Conservation (phyloP, 768 basidiomycete species). For the Tylopilus intermedius region DNA sequence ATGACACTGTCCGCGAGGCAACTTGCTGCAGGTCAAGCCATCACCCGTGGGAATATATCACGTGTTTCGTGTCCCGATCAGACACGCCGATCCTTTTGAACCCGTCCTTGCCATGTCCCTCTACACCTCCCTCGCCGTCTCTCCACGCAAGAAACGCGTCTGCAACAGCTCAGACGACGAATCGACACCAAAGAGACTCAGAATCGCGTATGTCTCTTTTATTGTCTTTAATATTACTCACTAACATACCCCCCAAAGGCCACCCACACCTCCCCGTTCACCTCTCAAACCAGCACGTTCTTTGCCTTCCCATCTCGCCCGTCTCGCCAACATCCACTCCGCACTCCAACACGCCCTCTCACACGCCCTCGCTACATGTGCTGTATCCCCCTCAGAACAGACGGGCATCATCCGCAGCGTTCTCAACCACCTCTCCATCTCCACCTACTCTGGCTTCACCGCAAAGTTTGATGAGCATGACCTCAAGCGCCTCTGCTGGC, state of each 20-base stretch:
- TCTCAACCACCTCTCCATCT: constrained; percentile 68
- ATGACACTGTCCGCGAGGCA: neutral
- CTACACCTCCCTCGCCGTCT: constrained; percentile 46
- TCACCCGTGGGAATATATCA: constrained; percentile 22
- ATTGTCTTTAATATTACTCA: neutral
- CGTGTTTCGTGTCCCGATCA: constrained; percentile 20
- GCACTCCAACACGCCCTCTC: constrained; percentile 79
- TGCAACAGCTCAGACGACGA: constrained; percentile 49
- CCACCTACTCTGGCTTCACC: constrained; percentile 61
- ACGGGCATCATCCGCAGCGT: constrained; percentile 74
- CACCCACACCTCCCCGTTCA: constrained; percentile 56
- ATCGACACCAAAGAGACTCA: constrained; percentile 60
- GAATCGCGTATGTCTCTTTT: constrained; percentile 40
- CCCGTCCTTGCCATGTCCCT: constrained; percentile 5
- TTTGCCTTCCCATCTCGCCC: constrained; percentile 55
- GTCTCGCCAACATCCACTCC: constrained; percentile 60
- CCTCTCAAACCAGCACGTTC: constrained; percentile 17
- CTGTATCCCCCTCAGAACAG: constrained; percentile 70
- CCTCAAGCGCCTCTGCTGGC: constrained; percentile 73
- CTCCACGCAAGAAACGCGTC: constrained; percentile 66
- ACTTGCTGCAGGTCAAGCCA: neutral
- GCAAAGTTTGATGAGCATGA: constrained; percentile 65
- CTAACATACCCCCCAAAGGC: constrained; percentile 33
- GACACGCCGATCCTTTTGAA: neutral
- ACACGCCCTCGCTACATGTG: constrained; percentile 79